A percentile compares a stretch with the other conserved stretches of the same genome.
Evolutionary conservation across 164 flowering plant species (phyloP).

Genomic region (Brasenia schreberi): DNA sequence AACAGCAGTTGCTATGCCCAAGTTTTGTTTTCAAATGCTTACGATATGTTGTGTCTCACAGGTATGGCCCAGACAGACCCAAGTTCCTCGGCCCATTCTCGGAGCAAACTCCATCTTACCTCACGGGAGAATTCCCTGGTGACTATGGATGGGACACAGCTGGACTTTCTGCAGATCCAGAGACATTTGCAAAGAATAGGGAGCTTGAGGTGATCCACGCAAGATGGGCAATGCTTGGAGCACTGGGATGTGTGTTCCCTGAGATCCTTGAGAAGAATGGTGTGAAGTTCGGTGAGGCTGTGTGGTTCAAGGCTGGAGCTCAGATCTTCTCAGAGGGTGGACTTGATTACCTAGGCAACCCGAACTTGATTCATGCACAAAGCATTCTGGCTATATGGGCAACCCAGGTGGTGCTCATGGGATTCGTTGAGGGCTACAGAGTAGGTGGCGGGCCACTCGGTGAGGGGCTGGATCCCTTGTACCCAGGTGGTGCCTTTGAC

Average conservation of each 20-base stretch:
- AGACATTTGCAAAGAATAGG: constrained; percentile 19
- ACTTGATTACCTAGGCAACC: constrained; percentile 17
- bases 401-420: constrained; percentile 16
- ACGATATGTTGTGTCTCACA: too few relatives aligned
- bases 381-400: constrained; percentile 24
- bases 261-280: constrained; percentile 16
- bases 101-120: constrained; percentile 18
- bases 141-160: constrained; percentile 24
- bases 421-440: constrained; percentile 17
- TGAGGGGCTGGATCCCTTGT: constrained; percentile 12
- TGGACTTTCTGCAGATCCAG: constrained; percentile 17
- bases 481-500: constrained; percentile 19
- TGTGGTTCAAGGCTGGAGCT: constrained; percentile 19
- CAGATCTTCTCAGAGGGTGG: constrained; percentile 22
- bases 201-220: constrained; percentile 18
- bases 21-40: too few relatives aligned
- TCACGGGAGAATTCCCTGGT: constrained; percentile 22
- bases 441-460: constrained; percentile 19
- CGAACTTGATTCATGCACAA: constrained; percentile 18
- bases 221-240: constrained; percentile 20
- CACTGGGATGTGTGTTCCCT: constrained; percentile 14
- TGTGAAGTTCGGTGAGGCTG: constrained; percentile 16
- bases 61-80: constrained; percentile 20
- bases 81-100: constrained; percentile 20
- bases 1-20: too few relatives aligned